Percentiles rank a stretch among this genome's conserved stretches.
Conservation (phyloP, 169 alveolate species). For the Fabrea salina region DNA sequence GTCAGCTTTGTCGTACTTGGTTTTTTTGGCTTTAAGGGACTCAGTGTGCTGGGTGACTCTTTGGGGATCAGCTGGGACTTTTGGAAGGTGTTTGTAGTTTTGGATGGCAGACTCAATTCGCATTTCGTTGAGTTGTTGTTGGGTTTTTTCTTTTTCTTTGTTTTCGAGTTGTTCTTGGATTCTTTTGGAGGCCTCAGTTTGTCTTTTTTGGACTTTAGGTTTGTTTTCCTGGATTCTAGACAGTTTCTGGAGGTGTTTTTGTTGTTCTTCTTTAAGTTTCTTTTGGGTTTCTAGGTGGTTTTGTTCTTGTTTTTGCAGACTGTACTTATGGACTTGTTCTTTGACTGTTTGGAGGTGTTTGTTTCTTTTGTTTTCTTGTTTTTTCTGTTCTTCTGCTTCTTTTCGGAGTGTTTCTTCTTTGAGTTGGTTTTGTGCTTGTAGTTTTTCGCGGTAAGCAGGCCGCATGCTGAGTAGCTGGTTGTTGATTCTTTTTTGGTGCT, state of each 20-base stretch:
- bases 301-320: neutral
- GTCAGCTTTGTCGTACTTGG: slow-evolving; percentile 58
- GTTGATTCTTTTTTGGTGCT: neutral
- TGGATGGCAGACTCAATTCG: slow-evolving; percentile 74
- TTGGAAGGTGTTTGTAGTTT: slow-evolving; percentile 68
- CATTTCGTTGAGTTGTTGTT: slow-evolving; percentile 46
- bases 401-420: neutral
- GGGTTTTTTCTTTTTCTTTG: slow-evolving; percentile 40
- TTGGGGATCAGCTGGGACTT: slow-evolving; percentile 71
- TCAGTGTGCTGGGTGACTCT: slow-evolving; percentile 63
- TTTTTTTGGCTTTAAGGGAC: slow-evolving; percentile 75
- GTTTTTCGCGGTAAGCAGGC: neutral
- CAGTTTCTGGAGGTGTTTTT: slow-evolving; percentile 20
- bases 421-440: neutral
- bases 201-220: slow-evolving; percentile 43
- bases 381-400: slow-evolving; percentile 13
- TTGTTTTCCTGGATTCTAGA: slow-evolving; percentile 26
- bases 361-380: neutral
- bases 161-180: slow-evolving; percentile 47
- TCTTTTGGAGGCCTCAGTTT: slow-evolving; percentile 47
- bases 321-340: neutral
- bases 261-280: neutral
- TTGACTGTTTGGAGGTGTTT: neutral
- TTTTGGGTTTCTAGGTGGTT: neutral
- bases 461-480: neutral